Conservation (phyloP, 1,284 basidiomycete genomes). For the Ustilago lituana region DNA sequence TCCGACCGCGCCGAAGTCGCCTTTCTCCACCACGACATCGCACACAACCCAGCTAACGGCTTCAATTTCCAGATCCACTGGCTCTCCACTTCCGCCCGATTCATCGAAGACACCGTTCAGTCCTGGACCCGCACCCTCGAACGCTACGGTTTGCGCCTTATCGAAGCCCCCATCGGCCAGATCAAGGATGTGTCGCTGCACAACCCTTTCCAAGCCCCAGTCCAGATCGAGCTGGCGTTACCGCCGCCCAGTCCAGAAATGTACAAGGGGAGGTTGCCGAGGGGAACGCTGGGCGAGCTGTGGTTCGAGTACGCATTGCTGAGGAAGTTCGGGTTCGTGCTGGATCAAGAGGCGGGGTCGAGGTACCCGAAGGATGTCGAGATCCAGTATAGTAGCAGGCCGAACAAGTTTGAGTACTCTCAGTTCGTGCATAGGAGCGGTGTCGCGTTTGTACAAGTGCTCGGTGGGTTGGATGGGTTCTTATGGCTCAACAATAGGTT, state of each 20-base stretch:
- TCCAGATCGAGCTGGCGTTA: constrained; percentile 60
- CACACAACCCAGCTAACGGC: constrained; percentile 66
- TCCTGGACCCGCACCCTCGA: constrained; percentile 87
- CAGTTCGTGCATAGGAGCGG: constrained; percentile 65
- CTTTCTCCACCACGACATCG: constrained; percentile 64
- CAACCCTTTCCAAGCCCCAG: constrained; percentile 64
- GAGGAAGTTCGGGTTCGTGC: constrained; percentile 61
- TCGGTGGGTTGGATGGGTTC: constrained; percentile 61
- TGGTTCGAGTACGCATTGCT: constrained; percentile 65
- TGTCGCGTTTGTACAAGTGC: constrained; percentile 65
- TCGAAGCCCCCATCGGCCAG: constrained; percentile 73
- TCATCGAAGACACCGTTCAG: constrained; percentile 87
- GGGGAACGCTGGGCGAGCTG: constrained; percentile 44
- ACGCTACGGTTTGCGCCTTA: constrained; percentile 87
- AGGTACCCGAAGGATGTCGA: constrained; percentile 56
- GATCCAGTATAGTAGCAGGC: constrained; percentile 61
- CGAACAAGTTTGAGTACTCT: constrained; percentile 60
- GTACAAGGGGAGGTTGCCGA: constrained; percentile 48
- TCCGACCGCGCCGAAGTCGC: constrained; percentile 64
- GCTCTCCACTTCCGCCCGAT: constrained; percentile 95
- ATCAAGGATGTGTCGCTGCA: constrained; percentile 63
- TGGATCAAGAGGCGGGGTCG: constrained; percentile 63
- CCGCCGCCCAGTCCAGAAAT: constrained; percentile 54
- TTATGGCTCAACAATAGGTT: constrained; percentile 66
- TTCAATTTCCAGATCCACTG: constrained; percentile 82